Percentiles rank a stretch among this genome's conserved stretches.
These are phyloP conservation scores for Cutaneotrichosporon sp. DNA, from an alignment of 1,284 basidiomycete genomes.

Conservation along the genomic window DNA sequence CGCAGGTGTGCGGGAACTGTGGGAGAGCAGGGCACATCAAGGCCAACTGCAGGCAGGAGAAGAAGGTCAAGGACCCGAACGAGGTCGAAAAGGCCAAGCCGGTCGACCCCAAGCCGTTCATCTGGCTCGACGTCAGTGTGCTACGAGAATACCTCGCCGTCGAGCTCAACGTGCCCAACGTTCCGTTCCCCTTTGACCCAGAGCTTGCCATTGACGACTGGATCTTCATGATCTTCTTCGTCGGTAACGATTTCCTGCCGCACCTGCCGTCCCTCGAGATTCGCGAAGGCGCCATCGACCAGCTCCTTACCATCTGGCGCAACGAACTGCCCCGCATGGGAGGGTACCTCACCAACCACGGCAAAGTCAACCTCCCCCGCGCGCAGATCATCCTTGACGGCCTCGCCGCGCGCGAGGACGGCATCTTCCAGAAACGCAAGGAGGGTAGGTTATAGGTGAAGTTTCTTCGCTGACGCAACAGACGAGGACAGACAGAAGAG, in stretches of 20 bases:
- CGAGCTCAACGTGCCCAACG: conserved; percentile 76
- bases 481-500: conserved; percentile 90
- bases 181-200: conserved; percentile 84
- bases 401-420: conserved; percentile 84
- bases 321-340: conserved; percentile 88
- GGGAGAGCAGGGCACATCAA: conserved; percentile 92
- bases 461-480: neutral
- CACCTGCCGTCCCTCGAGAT: conserved; percentile 98
- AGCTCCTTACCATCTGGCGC: conserved; percentile 92
- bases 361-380: conserved; percentile 75
- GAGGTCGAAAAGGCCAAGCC: conserved; percentile 60
- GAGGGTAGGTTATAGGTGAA: conserved; percentile 50
- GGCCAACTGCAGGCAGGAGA: conserved; percentile 70
- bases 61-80: conserved; percentile 53
- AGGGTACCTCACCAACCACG: conserved; percentile 92
- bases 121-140: conserved; percentile 94
- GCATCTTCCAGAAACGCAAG: conserved; percentile 86
- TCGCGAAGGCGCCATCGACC: conserved; percentile 97
- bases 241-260: conserved; percentile 99
- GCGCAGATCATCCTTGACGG: conserved; percentile 94
- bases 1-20: conserved; percentile 72
- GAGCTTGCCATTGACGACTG: conserved; percentile 99
- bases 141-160: conserved; percentile 96
- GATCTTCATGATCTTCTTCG: conserved; percentile 99
- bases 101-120: conserved; percentile 90